Evolutionary conservation across 768 basidiomycete genomes (phyloP).

Genomic region (Suillus variegatus): DNA sequence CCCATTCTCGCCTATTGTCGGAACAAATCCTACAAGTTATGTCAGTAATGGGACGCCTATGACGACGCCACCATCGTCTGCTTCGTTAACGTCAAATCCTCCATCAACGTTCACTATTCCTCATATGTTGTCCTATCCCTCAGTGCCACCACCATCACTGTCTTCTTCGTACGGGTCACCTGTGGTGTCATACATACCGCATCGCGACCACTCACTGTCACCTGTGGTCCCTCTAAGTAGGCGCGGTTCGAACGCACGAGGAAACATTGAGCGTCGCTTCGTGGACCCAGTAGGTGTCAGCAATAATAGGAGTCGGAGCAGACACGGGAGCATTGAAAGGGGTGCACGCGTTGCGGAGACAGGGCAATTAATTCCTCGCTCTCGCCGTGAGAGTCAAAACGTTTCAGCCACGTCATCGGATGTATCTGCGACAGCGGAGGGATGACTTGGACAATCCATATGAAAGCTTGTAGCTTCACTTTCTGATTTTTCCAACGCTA

Average conservation of each 20-base stretch:
- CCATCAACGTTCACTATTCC: slow-evolving; percentile 30
- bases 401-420: slow-evolving; percentile 33
- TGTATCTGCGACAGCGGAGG: slow-evolving; percentile 23
- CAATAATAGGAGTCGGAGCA: slow-evolving; percentile 43
- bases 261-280: slow-evolving; percentile 32
- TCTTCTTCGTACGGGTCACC: slow-evolving; percentile 80
- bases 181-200: slow-evolving; percentile 45
- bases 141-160: slow-evolving; percentile 80
- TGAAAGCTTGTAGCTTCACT: not conserved
- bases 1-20: slow-evolving; percentile 61
- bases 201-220: slow-evolving; percentile 50
- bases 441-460: not conserved
- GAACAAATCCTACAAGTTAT: slow-evolving; percentile 55
- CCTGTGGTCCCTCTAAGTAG: slow-evolving; percentile 58
- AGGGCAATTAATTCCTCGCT: slow-evolving; percentile 53
- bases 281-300: slow-evolving; percentile 28
- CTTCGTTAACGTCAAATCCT: slow-evolving; percentile 48
- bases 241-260: slow-evolving; percentile 46
- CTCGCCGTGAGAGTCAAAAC: slow-evolving; percentile 49
- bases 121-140: slow-evolving; percentile 68
- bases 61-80: slow-evolving; percentile 75
- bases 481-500: not conserved
- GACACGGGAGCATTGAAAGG: slow-evolving; percentile 60
- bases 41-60: slow-evolving; percentile 61
- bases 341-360: slow-evolving; percentile 73